Percentiles rank a stretch among this genome's conserved stretches.
phyloP scores from a whole-genome alignment of 2,329 filamentous ascomycete species.

The Beauveria bassiana region DNA sequence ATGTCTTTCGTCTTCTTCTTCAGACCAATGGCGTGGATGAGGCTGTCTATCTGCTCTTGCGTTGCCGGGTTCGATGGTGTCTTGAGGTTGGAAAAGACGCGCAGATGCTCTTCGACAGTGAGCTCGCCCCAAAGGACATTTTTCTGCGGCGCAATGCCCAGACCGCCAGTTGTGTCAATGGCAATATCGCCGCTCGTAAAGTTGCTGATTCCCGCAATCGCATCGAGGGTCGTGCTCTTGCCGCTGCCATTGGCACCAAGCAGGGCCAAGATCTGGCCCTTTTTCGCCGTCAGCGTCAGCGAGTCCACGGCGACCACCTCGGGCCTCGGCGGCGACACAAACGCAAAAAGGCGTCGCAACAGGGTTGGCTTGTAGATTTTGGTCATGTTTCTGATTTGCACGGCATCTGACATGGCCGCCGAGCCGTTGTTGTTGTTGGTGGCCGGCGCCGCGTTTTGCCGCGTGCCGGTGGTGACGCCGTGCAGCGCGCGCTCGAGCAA shows the following conservation, averaged over 20 bases:
- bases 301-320: constrained; percentile 67
- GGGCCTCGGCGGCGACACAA: constrained; percentile 42
- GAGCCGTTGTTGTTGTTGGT: constrained; percentile 21
- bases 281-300: constrained; percentile 57
- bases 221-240: constrained; percentile 55
- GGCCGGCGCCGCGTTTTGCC: constrained; percentile 26
- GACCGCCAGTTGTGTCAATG: constrained; percentile 58
- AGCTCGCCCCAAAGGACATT: constrained; percentile 70
- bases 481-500: constrained; percentile 53
- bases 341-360: constrained; percentile 44
- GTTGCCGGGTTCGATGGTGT: constrained; percentile 37
- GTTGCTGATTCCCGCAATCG: constrained; percentile 22
- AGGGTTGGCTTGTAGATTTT: constrained; percentile 65
- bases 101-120: constrained; percentile 63
- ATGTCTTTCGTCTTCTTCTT: constrained; percentile 52
- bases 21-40: constrained; percentile 59
- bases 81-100: constrained; percentile 64
- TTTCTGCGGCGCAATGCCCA: constrained; percentile 68
- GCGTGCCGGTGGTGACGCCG: constrained; percentile 50
- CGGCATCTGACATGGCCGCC: constrained; percentile 35
- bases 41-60: constrained; percentile 32
- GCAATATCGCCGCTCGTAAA: constrained; percentile 54
- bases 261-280: constrained; percentile 72
- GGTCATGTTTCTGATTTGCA: constrained; percentile 61
- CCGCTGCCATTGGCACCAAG: constrained; percentile 61